phyloP scores from a whole-genome alignment of 441 rosid genomes.

The Gossypium lobatum region DNA sequence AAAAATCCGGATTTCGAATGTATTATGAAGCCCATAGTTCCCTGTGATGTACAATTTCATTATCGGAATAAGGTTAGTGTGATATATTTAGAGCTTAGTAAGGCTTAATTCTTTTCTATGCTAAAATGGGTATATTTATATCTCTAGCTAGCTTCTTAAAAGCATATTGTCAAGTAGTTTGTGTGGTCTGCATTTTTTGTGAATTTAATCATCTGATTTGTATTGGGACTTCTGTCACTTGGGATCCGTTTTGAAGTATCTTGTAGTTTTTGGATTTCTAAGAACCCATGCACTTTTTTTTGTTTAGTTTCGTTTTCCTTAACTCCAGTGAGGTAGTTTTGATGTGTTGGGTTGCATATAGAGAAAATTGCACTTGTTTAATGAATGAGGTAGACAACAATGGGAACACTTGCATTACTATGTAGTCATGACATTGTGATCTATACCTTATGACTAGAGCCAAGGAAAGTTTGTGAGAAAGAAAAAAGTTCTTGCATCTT shows the following conservation, averaged over 20 bases:
- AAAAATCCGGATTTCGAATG: slow-evolving; percentile 32
- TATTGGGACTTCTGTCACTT: neutral
- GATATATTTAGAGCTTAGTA: neutral
- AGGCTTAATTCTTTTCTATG: neutral
- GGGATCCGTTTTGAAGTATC: neutral
- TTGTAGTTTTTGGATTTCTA: neutral
- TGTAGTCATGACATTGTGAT: neutral
- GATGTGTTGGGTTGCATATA: neutral
- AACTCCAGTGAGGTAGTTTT: neutral
- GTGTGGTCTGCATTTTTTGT: neutral
- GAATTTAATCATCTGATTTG: neutral
- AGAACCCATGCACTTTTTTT: neutral
- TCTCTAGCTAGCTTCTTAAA: neutral
- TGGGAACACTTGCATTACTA: neutral
- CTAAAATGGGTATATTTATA: neutral
- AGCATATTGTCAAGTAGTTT: neutral
- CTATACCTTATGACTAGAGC: neutral
- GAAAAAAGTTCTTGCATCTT: neutral
- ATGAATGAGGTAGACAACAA: neutral
- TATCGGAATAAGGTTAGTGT: slow-evolving; percentile 77
- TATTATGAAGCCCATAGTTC: slow-evolving; percentile 68
- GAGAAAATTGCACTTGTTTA: neutral
- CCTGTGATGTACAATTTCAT: slow-evolving; percentile 72
- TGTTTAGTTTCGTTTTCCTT: neutral
- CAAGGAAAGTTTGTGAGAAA: neutral